These are phyloP conservation scores for Sordaria brevicollis DNA, from an alignment of 495 filamentous ascomycete genomes.

Conservation along the genomic window DNA sequence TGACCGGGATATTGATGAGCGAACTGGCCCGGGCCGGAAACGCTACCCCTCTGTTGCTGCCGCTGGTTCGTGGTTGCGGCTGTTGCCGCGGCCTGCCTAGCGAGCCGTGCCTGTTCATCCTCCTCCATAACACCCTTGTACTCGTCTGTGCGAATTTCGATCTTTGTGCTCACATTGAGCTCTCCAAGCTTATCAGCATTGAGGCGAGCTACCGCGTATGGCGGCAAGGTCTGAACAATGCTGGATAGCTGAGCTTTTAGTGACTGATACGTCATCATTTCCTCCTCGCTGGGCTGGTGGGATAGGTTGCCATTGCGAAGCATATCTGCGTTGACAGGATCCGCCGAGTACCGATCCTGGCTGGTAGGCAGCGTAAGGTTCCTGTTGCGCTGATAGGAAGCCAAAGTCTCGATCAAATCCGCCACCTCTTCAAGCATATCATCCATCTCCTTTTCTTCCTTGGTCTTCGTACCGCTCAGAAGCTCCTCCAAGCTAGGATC, in stretches of 20 bases:
- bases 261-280: conserved; percentile 62
- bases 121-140: conserved; percentile 80
- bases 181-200: conserved; percentile 75
- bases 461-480: conserved; percentile 33
- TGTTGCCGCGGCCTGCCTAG: conserved; percentile 24
- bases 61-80: conserved; percentile 23
- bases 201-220: conserved; percentile 76
- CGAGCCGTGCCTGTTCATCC: conserved; percentile 49
- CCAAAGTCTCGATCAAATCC: conserved; percentile 71
- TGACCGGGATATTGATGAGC: conserved; percentile 28
- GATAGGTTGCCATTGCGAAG: conserved; percentile 37
- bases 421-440: conserved; percentile 72
- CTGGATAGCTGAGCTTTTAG: conserved; percentile 62
- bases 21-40: conserved; percentile 20
- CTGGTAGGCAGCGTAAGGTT: conserved; percentile 49
- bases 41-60: conserved; percentile 30
- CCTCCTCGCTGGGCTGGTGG: conserved; percentile 47
- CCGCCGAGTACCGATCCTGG: conserved; percentile 36
- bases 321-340: conserved; percentile 42
- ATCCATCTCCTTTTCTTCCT: conserved; percentile 54
- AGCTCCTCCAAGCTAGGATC: conserved; percentile 42
- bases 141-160: conserved; percentile 58
- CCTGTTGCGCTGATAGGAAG: conserved; percentile 78
- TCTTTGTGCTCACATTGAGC: conserved; percentile 72
- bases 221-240: conserved; percentile 67